A percentile compares a stretch with the other conserved stretches of the same genome.
Evolutionary conservation across 1,284 basidiomycete genomes (phyloP).

Genomic region (Rhodotorula glutinis): DNA sequence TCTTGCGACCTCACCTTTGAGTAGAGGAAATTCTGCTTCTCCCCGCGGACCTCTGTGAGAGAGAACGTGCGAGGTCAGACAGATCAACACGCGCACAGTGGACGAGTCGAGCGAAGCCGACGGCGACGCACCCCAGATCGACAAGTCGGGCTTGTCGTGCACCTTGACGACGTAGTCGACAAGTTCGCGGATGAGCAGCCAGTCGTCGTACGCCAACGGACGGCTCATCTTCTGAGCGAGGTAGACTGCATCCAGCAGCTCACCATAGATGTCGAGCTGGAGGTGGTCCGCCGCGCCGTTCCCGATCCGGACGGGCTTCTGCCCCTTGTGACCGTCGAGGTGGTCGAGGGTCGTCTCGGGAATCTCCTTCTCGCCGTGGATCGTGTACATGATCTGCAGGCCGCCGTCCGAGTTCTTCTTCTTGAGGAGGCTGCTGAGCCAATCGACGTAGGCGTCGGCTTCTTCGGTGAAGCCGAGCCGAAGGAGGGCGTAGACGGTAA

Average conservation of each 20-base stretch:
- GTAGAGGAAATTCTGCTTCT: constrained; percentile 80
- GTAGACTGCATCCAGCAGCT: constrained; percentile 58
- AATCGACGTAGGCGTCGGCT: constrained; percentile 77
- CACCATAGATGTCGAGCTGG: constrained; percentile 81
- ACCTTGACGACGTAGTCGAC: constrained; percentile 48
- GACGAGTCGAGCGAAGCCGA: neutral
- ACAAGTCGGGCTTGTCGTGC: constrained; percentile 50
- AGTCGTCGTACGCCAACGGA: constrained; percentile 47
- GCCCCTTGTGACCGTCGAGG: constrained; percentile 51
- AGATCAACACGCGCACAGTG: no score
- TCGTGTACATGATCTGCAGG: constrained; percentile 86
- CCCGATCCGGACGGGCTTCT: constrained; percentile 49
- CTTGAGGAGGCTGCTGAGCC: constrained; percentile 29
- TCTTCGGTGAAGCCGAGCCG: constrained; percentile 86
- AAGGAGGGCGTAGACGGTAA: constrained; percentile 86
- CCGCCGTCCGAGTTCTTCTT: constrained; percentile 69
- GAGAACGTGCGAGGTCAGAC: neutral
- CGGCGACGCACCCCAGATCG: constrained; percentile 57
- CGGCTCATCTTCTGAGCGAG: constrained; percentile 73
- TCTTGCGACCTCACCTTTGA: constrained; percentile 61
- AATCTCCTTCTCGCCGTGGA: constrained; percentile 67
- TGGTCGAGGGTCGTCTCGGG: constrained; percentile 37
- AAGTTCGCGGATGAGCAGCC: constrained; percentile 53
- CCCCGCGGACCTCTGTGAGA: constrained; percentile 47
- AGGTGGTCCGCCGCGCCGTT: constrained; percentile 66